Evolutionary conservation across 352 stramenopile genomes (phyloP).

Genomic region (Elongisporangium anandrum): DNA sequence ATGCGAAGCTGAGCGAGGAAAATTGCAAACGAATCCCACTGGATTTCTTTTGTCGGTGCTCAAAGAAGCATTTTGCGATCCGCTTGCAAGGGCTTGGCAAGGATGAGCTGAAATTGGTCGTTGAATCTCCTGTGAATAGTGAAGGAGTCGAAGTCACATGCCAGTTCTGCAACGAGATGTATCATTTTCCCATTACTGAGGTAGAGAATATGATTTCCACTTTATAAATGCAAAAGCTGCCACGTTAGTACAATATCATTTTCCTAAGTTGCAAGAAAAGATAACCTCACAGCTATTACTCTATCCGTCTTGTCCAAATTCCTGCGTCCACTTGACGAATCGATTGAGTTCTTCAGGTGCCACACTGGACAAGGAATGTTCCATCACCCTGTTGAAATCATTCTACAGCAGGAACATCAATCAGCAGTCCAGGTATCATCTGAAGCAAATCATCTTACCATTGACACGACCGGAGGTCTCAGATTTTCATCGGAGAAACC

Average conservation of each 20-base stretch:
- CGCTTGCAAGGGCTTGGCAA: conserved; percentile 48
- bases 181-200: conserved; percentile 56
- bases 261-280: neutral
- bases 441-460: too few species aligned
- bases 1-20: conserved; percentile 52
- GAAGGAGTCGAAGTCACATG: conserved; percentile 71
- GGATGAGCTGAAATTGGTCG: conserved; percentile 44
- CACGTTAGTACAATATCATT: conserved; percentile 1
- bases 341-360: conserved; percentile 94
- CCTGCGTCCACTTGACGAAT: conserved; percentile 98
- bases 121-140: conserved; percentile 30
- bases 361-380: conserved; percentile 94
- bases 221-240: conserved; percentile 8
- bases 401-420: conserved; percentile 35
- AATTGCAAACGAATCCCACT: conserved; percentile 58
- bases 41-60: conserved; percentile 85
- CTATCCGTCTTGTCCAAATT: conserved; percentile 99
- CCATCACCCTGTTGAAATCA: conserved; percentile 96
- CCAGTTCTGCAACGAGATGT: conserved; percentile 83
- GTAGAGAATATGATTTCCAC: conserved; percentile 30
- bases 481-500: conserved; percentile 84
- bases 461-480: conserved; percentile 80
- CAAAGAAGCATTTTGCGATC: conserved; percentile 55
- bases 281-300: conserved; percentile 2
- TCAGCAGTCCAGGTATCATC: too few species aligned